phyloP scores from a whole-genome alignment of 345 rosid genomes.

The Boechera stricta region DNA sequence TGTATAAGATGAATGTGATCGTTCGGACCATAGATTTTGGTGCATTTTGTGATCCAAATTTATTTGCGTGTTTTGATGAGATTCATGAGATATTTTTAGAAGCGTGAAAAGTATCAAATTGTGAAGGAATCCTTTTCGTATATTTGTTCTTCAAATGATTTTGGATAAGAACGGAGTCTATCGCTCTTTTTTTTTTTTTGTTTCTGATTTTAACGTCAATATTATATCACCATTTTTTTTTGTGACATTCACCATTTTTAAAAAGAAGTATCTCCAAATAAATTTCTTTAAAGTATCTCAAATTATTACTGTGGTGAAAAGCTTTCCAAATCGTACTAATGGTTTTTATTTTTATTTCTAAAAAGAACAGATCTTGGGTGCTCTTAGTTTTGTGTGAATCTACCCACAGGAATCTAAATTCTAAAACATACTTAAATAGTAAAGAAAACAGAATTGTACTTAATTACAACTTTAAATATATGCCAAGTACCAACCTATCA shows the following conservation, averaged over 20 bases:
- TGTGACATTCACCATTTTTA: too few species aligned
- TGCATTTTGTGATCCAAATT: slow-evolving; percentile 25
- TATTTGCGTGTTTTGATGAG: slow-evolving; percentile 21
- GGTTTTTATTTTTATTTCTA: neutral
- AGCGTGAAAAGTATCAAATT: slow-evolving; percentile 26
- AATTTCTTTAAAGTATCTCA: neutral
- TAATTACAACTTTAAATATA: neutral
- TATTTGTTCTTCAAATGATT: slow-evolving; percentile 2
- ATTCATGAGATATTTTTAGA: slow-evolving; percentile 27
- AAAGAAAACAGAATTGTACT: slow-evolving; percentile 16
- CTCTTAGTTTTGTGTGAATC: slow-evolving; percentile 18
- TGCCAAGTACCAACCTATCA: slow-evolving; percentile 31
- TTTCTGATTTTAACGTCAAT: neutral
- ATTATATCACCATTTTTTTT: neutral
- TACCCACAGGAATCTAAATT: slow-evolving; percentile 8
- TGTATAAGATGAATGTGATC: too few species aligned
- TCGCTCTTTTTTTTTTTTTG: neutral
- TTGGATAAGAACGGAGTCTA: slow-evolving; percentile 38
- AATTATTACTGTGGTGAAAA: neutral
- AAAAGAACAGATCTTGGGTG: neutral
- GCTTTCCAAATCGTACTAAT: neutral
- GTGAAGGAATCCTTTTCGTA: slow-evolving; percentile 28
- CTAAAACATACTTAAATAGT: slow-evolving; percentile 3
- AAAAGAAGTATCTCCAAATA: neutral
- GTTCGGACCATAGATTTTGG: neutral